Evolutionary conservation across 129 eudicot genomes (phyloP).

Genomic region (Flaveria bidentis): DNA sequence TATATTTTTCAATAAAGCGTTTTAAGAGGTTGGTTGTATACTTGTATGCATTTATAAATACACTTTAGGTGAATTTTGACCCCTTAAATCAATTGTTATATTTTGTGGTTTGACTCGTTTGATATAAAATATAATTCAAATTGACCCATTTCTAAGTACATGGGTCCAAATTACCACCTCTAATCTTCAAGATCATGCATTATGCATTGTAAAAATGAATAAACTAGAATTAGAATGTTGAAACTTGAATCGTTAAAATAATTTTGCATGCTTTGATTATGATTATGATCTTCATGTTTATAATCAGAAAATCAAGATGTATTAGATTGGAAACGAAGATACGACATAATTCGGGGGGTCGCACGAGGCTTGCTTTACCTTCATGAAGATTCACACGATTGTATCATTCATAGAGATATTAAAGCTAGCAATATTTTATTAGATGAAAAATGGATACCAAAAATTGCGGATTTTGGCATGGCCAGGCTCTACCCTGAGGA

Average conservation of each 20-base stretch:
- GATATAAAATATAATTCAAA: neutral
- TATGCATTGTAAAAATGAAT: neutral
- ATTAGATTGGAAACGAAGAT: slow-evolving; percentile 69
- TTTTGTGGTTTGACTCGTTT: neutral
- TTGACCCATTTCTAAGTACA: neutral
- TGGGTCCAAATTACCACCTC: neutral
- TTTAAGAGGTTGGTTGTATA: neutral
- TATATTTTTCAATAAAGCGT: neutral
- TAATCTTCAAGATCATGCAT: neutral
- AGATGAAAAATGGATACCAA: slow-evolving; percentile 79
- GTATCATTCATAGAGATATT: slow-evolving; percentile 79
- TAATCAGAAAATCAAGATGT: slow-evolving; percentile 34
- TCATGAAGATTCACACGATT: slow-evolving; percentile 62
- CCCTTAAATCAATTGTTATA: neutral
- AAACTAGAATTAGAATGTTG: no score
- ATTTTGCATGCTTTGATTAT: neutral
- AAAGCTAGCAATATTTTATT: slow-evolving; percentile 78
- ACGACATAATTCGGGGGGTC: slow-evolving; percentile 55
- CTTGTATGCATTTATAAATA: neutral
- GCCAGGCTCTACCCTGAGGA: slow-evolving; percentile 72
- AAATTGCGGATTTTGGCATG: slow-evolving; percentile 90
- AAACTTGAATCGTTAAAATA: neutral
- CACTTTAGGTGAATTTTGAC: neutral
- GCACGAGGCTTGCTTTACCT: slow-evolving; percentile 77
- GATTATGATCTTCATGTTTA: slow-evolving; percentile 29